Conservation (phyloP, 2,329 filamentous ascomycete species). For the Fusarium proliferatum region DNA sequence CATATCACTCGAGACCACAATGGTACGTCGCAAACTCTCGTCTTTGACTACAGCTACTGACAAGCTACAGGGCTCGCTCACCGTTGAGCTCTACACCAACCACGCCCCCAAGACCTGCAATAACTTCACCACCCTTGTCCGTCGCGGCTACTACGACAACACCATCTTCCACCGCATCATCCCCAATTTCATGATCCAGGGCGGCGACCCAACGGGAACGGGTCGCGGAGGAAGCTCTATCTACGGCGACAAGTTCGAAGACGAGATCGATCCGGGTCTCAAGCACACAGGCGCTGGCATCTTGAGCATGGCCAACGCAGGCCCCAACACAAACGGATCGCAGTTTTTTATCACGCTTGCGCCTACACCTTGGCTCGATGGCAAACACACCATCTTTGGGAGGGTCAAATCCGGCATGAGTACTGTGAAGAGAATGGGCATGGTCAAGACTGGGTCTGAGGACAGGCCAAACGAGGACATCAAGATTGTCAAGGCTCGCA, state of each 20-base stretch:
- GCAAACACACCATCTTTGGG: slow-evolving; percentile 97
- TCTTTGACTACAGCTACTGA: background rate
- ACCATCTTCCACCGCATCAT: slow-evolving; percentile 95
- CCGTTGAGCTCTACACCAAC: slow-evolving; percentile 86
- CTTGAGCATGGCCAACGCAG: slow-evolving; percentile 96
- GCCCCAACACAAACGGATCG: slow-evolving; percentile 90
- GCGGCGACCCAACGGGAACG: slow-evolving; percentile 92
- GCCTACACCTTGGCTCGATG: slow-evolving; percentile 95
- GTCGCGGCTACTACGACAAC: slow-evolving; percentile 87
- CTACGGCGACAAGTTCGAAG: slow-evolving; percentile 93
- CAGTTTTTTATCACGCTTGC: slow-evolving; percentile 98
- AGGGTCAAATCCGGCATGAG: slow-evolving; percentile 85
- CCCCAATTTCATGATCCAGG: slow-evolving; percentile 95
- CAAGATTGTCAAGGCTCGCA: slow-evolving; percentile 78
- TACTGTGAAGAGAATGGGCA: slow-evolving; percentile 86
- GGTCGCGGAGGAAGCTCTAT: slow-evolving; percentile 89
- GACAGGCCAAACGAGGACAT: slow-evolving; percentile 86
- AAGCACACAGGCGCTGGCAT: slow-evolving; percentile 95
- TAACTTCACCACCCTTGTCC: slow-evolving; percentile 85
- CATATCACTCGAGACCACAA: slow-evolving; percentile 84
- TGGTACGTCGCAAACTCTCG: slow-evolving; percentile 64
- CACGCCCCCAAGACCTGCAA: slow-evolving; percentile 91
- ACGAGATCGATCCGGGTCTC: slow-evolving; percentile 82
- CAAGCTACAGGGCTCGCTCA: slow-evolving; percentile 76
- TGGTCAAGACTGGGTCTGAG: slow-evolving; percentile 84